phyloP scores from a whole-genome alignment of 306 rosid species.

The Vachellia collinsii region DNA sequence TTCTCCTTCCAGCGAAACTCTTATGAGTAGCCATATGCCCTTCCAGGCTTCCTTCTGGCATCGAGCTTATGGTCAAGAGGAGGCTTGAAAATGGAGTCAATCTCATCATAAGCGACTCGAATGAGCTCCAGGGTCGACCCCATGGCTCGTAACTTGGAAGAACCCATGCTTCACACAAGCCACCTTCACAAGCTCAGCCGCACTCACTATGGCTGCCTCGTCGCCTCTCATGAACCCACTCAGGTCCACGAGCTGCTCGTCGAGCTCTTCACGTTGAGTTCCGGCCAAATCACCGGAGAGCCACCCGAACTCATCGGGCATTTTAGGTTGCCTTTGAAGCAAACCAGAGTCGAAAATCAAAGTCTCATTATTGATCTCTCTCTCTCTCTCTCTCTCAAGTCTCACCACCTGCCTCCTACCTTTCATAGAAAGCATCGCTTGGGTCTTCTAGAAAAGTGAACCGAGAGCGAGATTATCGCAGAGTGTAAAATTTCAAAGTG shows the following conservation, averaged over 20 bases:
- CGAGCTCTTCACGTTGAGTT: slow-evolving; percentile 43
- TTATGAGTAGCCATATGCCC: slow-evolving; percentile 55
- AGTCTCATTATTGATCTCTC: slow-evolving; percentile 18
- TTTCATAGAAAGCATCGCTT: too few species aligned
- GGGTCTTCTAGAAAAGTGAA: too few species aligned
- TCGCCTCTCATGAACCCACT: slow-evolving; percentile 41
- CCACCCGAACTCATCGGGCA: slow-evolving; percentile 61
- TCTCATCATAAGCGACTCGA: slow-evolving; percentile 40
- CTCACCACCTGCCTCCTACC: too few species aligned
- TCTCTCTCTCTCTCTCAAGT: too few species aligned
- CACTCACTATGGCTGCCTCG: slow-evolving; percentile 37
- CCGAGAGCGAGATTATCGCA: too few species aligned
- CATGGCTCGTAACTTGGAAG: slow-evolving; percentile 70
- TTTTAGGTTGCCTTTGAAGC: slow-evolving; percentile 26
- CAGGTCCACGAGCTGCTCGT: slow-evolving; percentile 58
- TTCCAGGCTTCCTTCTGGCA: slow-evolving; percentile 31
- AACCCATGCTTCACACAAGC: slow-evolving; percentile 69
- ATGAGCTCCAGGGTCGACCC: slow-evolving; percentile 52
- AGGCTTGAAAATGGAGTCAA: slow-evolving; percentile 51
- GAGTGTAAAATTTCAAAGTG: too few species aligned
- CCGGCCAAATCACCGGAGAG: slow-evolving; percentile 39
- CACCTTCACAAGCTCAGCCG: slow-evolving; percentile 45
- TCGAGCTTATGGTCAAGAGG: slow-evolving; percentile 48
- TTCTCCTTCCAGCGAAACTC: too few species aligned
- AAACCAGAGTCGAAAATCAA: slow-evolving; percentile 35